Conservation (phyloP, 1,284 basidiomycete genomes). For the Cutaneotrichosporon sp. region DNA sequence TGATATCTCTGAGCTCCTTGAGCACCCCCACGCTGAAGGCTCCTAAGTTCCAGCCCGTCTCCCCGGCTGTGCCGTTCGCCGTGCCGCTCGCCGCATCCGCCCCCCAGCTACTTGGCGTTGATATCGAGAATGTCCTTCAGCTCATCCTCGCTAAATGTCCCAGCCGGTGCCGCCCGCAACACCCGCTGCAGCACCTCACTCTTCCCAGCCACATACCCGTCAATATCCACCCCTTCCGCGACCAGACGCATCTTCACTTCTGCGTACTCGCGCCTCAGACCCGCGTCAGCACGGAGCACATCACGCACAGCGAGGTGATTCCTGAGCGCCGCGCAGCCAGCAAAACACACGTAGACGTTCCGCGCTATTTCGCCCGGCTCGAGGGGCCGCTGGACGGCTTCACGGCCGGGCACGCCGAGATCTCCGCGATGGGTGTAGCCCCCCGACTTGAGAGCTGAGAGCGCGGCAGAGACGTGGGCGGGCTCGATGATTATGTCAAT, state of each 20-base stretch:
- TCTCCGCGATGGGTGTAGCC: constrained; percentile 8
- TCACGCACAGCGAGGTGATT: constrained; percentile 20
- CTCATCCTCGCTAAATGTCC: background rate
- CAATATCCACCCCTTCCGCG: background rate
- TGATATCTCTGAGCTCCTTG: too few species aligned
- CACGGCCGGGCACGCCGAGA: constrained; percentile 3
- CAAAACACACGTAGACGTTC: constrained; percentile 9
- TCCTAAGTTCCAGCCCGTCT: too few species aligned
- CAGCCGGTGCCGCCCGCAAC: background rate
- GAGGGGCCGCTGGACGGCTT: background rate
- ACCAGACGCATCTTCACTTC: background rate
- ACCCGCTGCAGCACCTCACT: background rate
- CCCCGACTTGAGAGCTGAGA: background rate
- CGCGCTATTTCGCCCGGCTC: background rate
- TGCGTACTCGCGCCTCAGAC: constrained; percentile 17
- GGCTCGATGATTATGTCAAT: constrained; percentile 23
- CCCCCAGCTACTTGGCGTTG: background rate
- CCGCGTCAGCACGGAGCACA: constrained; percentile 10
- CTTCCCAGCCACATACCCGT: constrained; percentile 3
- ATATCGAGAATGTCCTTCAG: background rate
- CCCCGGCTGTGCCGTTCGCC: too few species aligned
- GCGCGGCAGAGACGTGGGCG: constrained; percentile 3
- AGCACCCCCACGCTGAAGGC: too few species aligned
- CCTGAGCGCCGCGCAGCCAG: constrained; percentile 1
- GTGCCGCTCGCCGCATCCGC: too few species aligned